Evolutionary conservation across 352 stramenopile species (phyloP), one percentile per base, ranked within the genome.

Genomic region (Pythium phragmitis): DNA sequence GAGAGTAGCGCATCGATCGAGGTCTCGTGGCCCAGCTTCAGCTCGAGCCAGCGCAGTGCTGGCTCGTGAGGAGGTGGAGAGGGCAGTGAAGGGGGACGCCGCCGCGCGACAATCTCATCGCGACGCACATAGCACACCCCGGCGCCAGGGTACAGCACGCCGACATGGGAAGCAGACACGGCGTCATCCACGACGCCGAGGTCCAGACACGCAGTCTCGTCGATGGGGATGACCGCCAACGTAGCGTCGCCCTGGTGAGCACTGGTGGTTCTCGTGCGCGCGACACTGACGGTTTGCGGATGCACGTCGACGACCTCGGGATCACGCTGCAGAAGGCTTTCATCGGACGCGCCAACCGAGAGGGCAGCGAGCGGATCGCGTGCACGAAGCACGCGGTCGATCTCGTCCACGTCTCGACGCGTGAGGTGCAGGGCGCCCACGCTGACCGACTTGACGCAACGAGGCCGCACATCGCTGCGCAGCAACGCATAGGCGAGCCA

Each of bases 401-500:
- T n/a, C 9, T 26, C 16, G 8, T 49, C 43, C 4, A 49, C 43
- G 43, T 49, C 43, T 26, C 6, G 17, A n/a, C n/a, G n/a, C n/a
- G 43, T 49, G 17, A 49, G 43, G 4, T 6, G n/a, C 7, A 7
- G 6, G n/a, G 23, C 43, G 16, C 43, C 7, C n/a, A 49, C 7
- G 43, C 23, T 16, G n/a, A 49, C 43, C 16, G 16, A 28, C 5
- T 26, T n/a, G 43, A 28, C 12, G 7, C 4, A 4, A 6, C n/a
- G 16, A 49, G 26, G 26, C 26, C 26, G 26, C 4, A 30, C 26
- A 5, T 49, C 43, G 7, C 17, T 8, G n/a, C 43, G n/a, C 7
- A 49, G 43, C 16, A 49, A 13, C n/a, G 43, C 43, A 21, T 49
- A 49, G 43, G 43, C 43, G n/a, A 49, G 21, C 43, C 43, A 49